Percentiles rank a stretch among this genome's conserved stretches.
phyloP scores from a whole-genome alignment of 768 basidiomycete genomes.

The Tulasnella sp. region DNA sequence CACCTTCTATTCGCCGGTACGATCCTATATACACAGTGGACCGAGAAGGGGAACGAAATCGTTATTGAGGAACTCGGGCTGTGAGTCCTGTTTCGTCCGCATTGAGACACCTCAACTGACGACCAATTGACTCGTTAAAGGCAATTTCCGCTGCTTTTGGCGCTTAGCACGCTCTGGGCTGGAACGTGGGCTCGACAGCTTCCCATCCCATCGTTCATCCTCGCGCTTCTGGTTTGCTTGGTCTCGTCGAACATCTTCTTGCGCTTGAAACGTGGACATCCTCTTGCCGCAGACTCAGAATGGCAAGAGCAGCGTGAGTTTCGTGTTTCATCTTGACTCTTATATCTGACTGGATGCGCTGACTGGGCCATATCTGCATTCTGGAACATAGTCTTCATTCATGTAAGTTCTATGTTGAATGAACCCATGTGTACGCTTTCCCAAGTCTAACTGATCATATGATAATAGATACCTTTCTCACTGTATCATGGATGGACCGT shows the following conservation, averaged over 20 bases:
- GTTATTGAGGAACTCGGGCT: constrained; percentile 12
- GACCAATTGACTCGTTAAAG: background rate
- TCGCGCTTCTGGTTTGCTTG: constrained; percentile 12
- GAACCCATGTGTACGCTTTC: too few relatives aligned
- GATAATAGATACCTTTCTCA: constrained; percentile 11
- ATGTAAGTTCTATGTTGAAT: too few relatives aligned
- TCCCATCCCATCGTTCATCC: constrained; percentile 11
- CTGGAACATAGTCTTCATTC: too few relatives aligned
- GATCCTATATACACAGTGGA: constrained; percentile 15
- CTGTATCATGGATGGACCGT: constrained; percentile 17
- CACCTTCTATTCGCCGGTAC: constrained; percentile 18
- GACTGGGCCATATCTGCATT: too few relatives aligned
- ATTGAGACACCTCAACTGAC: background rate
- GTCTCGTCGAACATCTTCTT: constrained; percentile 11
- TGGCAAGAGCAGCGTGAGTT: constrained; percentile 11
- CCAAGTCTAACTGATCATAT: background rate
- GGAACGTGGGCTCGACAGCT: constrained; percentile 16
- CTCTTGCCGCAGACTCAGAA: constrained; percentile 13
- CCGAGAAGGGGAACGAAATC: constrained; percentile 16
- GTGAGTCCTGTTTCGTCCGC: background rate
- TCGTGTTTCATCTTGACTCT: background rate
- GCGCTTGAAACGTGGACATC: constrained; percentile 15
- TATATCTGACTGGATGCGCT: too few relatives aligned
- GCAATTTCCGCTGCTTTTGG: constrained; percentile 15
- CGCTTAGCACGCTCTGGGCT: constrained; percentile 17